Base-by-base conservation (phyloP, 1,284 basidiomycete genomes). In the Cystobasidium pallidum region DNA sequence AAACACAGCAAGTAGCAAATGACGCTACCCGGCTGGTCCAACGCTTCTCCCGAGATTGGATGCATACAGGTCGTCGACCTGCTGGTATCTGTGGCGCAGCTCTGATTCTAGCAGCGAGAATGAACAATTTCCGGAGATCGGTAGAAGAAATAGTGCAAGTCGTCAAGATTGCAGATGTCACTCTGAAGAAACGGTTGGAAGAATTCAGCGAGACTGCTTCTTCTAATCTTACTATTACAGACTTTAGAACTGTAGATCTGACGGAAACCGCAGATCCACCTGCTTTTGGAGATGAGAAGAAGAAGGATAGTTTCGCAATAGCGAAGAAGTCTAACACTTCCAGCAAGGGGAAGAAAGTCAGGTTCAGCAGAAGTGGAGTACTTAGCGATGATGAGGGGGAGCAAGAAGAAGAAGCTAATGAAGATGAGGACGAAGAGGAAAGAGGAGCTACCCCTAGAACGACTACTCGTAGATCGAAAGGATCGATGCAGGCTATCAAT, bases 61-160 rank as follows among this genome's bases (percentile, higher is more conserved):
- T 99, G 87, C 91, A 91, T 6, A 89, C 90, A 34, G 96, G 96
- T 43, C 88, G 96, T 51, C 87, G 96, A 13, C 96, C 96, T 0
- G 93, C 96, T 0, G 96, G 96, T 19, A 94, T 99, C 72, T 98
- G 95, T 80, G 96, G 96, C 34, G 96, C 96, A 0, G 93, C 92
- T 41, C 86, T 99, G 17, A 86, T 99, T 45, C 87, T 99, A 21
- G 96, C 96, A 0, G 95, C 94, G 36, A 88, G 96, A 24, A 99
- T 99, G 96, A 97, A 96, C 82, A 94, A 97, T 80, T 99, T 96
- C 79, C 85, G 94, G 45, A 85, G 96, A 54, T 91, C 89, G 26
- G 86, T 98, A 1, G 91, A 94, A 78, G 96, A 99, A 81, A 90
- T 99, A 65, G 94, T 98, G 13, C 93, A 96, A 80, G 94, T 99